Percentiles rank a stretch among this genome's conserved stretches.
phyloP scores from a whole-genome alignment of 768 basidiomycete genomes.

The Collybiopsis luxurians region DNA sequence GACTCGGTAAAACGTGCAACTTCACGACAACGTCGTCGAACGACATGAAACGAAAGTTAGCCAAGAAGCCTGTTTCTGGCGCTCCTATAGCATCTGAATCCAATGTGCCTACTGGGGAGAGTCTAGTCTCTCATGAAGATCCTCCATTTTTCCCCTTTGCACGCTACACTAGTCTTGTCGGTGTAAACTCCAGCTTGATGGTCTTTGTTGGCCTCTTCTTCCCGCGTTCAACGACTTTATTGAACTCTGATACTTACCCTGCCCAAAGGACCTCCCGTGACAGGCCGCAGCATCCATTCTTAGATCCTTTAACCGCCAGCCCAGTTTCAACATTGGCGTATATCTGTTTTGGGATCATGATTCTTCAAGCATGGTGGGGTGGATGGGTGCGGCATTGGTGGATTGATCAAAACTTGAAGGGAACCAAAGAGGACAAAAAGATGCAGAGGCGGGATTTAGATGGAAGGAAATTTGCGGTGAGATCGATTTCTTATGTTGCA shows the following conservation, averaged over 20 bases:
- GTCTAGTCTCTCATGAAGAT: not conserved
- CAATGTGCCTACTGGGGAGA: not conserved
- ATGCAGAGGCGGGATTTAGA: slow-evolving; percentile 40
- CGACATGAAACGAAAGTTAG: no score
- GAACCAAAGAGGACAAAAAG: slow-evolving; percentile 39
- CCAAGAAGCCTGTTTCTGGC: no score
- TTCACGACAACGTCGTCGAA: no score
- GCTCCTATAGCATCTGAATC: no score
- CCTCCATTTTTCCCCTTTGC: slow-evolving; percentile 43
- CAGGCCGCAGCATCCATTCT: slow-evolving; percentile 68
- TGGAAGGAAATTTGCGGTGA: slow-evolving; percentile 34
- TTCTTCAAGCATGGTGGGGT: slow-evolving; percentile 73
- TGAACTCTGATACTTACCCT: slow-evolving; percentile 27
- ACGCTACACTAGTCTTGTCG: slow-evolving; percentile 63
- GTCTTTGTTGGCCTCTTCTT: slow-evolving; percentile 65
- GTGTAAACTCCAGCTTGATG: slow-evolving; percentile 65
- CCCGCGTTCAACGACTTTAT: slow-evolving; percentile 56
- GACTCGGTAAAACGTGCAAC: no score
- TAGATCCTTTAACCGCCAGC: slow-evolving; percentile 61
- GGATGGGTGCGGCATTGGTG: slow-evolving; percentile 63
- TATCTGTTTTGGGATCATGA: slow-evolving; percentile 47
- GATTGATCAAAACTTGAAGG: slow-evolving; percentile 37
- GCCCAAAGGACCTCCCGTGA: slow-evolving; percentile 43
- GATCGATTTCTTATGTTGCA: slow-evolving; percentile 17
- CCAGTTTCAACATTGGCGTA: slow-evolving; percentile 59